These are phyloP conservation scores for Xylaria acuta DNA, from an alignment of 495 filamentous ascomycete genomes.

Conservation along the genomic window DNA sequence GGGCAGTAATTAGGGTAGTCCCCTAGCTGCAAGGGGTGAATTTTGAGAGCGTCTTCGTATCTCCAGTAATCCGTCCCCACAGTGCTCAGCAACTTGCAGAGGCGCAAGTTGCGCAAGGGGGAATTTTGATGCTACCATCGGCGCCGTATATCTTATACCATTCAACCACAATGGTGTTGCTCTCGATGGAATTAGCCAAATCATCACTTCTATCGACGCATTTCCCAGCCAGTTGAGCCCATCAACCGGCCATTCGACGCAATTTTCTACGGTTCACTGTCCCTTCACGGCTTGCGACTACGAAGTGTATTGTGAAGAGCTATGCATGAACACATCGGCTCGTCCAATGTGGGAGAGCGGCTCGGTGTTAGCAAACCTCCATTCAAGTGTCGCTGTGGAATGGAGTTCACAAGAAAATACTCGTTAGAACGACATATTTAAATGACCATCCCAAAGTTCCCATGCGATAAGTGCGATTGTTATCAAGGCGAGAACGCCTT, in stretches of 20 bases:
- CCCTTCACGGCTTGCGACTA: background rate
- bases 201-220: background rate
- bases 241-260: background rate
- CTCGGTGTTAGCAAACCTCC: background rate
- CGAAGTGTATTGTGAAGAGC: background rate
- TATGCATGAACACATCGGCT: background rate
- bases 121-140: background rate
- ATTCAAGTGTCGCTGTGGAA: slow-evolving; percentile 1
- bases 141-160: background rate
- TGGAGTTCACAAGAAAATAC: background rate
- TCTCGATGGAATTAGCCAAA: background rate
- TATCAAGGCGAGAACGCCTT: background rate
- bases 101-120: background rate
- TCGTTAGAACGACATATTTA: background rate
- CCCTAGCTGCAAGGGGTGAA: too few species aligned
- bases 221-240: background rate
- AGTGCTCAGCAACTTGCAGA: too few species aligned
- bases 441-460: background rate
- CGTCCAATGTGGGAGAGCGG: background rate
- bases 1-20: too few species aligned
- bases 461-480: background rate
- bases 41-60: too few species aligned
- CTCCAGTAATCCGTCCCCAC: too few species aligned
- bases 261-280: background rate
- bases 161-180: background rate